Conservation (phyloP, 2,329 filamentous ascomycete species). For the Emergomyces pasteurianus region DNA sequence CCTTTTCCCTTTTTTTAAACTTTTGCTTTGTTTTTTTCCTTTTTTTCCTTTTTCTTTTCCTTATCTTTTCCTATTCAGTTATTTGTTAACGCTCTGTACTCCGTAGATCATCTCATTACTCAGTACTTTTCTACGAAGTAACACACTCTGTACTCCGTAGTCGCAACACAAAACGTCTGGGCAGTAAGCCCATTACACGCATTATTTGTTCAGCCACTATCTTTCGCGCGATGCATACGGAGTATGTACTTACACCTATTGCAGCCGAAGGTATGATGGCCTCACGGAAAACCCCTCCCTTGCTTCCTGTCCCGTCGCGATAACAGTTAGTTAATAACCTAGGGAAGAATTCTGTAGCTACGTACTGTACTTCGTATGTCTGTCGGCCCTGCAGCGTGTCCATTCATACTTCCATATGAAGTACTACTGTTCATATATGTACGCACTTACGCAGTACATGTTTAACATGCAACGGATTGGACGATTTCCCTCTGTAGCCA, state of each 20-base stretch:
- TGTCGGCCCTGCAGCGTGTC: neutral
- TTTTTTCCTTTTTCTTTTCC: neutral
- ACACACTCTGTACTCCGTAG: no score
- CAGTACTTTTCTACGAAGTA: neutral
- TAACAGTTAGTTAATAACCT: neutral
- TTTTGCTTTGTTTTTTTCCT: neutral
- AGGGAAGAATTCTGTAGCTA: neutral
- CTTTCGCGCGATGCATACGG: neutral
- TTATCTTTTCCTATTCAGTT: conserved; percentile 2
- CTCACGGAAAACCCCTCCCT: neutral
- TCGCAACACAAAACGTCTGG: neutral
- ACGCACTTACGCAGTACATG: no score
- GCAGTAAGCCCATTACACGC: neutral
- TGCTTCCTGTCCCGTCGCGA: neutral
- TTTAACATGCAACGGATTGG: neutral
- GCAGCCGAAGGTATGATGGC: neutral
- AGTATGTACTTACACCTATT: neutral
- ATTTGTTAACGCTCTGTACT: neutral
- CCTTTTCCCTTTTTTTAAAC: neutral
- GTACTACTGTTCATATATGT: no score
- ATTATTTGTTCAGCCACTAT: neutral
- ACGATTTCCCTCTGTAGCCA: neutral
- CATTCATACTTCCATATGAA: neutral
- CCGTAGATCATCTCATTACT: conserved; percentile 4
- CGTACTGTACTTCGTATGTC: no score